Percentiles rank a stretch among this genome's conserved stretches.
Evolutionary conservation across 75 land plant genomes (phyloP).

Genomic region (Selaginella moellendorffii): DNA sequence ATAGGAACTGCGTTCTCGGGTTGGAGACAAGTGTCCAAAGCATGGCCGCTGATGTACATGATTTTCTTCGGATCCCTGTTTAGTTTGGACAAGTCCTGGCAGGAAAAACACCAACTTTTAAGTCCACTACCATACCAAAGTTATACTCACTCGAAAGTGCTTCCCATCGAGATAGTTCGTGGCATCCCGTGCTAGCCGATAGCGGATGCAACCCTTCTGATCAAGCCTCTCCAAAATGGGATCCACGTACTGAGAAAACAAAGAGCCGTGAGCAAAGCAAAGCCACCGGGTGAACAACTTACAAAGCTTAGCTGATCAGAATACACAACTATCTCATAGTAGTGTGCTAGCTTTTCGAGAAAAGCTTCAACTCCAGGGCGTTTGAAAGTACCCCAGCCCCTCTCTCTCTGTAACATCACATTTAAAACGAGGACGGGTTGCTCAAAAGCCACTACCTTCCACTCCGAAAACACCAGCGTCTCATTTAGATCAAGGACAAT

Average conservation of each 20-base stretch:
- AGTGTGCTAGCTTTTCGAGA: conserved; percentile 80
- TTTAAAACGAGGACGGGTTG: no score
- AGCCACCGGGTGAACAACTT: conserved; percentile 10
- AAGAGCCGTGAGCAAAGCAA: no score
- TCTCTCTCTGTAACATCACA: conserved; percentile 66
- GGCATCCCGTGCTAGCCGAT: background rate
- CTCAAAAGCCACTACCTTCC: conserved; percentile 48
- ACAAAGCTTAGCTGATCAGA: conserved; percentile 77
- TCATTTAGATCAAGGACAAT: conserved; percentile 91
- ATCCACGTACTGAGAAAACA: conserved; percentile 3
- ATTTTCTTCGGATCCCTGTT: conserved; percentile 76
- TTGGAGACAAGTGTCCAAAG: conserved; percentile 60
- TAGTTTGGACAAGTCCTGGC: conserved; percentile 80
- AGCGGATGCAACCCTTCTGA: conserved; percentile 7
- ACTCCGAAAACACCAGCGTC: conserved; percentile 78
- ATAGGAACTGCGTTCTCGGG: conserved; percentile 68
- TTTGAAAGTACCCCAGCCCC: conserved; percentile 90
- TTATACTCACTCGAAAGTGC: conserved; percentile 35
- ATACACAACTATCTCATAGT: conserved; percentile 81
- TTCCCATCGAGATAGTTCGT: background rate
- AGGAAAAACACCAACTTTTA: background rate
- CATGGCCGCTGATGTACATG: conserved; percentile 75
- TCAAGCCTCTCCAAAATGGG: conserved; percentile 4
- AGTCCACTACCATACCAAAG: no score
- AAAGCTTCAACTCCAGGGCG: conserved; percentile 95